A percentile compares a stretch with the other conserved stretches of the same genome.
phyloP scores from a whole-genome alignment of 1,284 basidiomycete genomes.

The Sparassis latifolia region DNA sequence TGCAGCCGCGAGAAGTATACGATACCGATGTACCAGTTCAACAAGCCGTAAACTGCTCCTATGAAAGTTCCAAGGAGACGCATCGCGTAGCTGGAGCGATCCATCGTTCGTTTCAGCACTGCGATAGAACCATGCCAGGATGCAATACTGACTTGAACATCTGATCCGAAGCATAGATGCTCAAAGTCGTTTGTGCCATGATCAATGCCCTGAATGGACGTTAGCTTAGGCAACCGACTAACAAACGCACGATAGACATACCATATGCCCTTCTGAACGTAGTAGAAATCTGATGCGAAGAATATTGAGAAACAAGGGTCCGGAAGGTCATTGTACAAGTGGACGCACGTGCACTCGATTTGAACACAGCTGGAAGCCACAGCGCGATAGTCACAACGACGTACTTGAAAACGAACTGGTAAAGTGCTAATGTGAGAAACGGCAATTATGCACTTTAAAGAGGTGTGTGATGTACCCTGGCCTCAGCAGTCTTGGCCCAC shows the following conservation, averaged over 20 bases:
- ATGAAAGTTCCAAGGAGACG: constrained; percentile 39
- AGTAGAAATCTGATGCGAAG: constrained; percentile 32
- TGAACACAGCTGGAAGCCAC: constrained; percentile 49
- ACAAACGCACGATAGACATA: constrained; percentile 13
- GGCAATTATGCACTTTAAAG: too few relatives aligned
- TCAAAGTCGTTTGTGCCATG: constrained; percentile 62
- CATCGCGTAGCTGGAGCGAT: constrained; percentile 31
- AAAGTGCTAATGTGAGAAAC: neutral
- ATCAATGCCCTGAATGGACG: constrained; percentile 45
- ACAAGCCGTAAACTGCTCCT: constrained; percentile 39
- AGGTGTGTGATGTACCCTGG: constrained; percentile 25
- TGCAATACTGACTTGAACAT: constrained; percentile 39
- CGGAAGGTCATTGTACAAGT: neutral
- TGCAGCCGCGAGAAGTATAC: too few relatives aligned
- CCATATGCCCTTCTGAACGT: constrained; percentile 38
- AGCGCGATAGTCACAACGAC: constrained; percentile 46
- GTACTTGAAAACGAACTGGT: constrained; percentile 52
- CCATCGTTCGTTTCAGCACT: neutral
- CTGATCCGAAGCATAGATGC: constrained; percentile 58
- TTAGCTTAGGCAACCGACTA: neutral
- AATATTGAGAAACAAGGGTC: neutral
- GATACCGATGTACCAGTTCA: constrained; percentile 51
- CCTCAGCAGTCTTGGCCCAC: constrained; percentile 39
- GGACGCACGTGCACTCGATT: constrained; percentile 36
- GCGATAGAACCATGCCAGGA: neutral